phyloP scores from a whole-genome alignment of 148 eudicot species.

The Amaranthus hypochondriacus region DNA sequence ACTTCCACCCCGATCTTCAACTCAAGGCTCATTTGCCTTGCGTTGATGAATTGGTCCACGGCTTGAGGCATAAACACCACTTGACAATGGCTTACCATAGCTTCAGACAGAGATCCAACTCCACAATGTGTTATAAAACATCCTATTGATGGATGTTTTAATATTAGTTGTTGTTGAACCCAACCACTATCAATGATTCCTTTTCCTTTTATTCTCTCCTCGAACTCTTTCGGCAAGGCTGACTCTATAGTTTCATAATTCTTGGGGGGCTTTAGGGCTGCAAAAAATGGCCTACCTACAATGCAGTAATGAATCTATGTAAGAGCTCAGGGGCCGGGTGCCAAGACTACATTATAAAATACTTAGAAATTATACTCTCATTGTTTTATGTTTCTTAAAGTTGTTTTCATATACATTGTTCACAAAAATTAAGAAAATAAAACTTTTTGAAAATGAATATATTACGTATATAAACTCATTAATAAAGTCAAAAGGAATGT shows the following conservation, averaged over 20 bases:
- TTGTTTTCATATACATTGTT: too few species aligned
- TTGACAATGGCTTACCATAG: conserved; percentile 36
- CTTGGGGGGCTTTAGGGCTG: conserved; percentile 30
- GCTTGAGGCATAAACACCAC: conserved; percentile 35
- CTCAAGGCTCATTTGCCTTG: conserved; percentile 30
- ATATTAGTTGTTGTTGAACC: conserved; percentile 40
- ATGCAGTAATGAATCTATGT: not conserved
- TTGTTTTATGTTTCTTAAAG: too few species aligned
- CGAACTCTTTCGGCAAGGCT: conserved; percentile 39
- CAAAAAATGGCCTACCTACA: conserved; percentile 36
- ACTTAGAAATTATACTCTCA: too few species aligned
- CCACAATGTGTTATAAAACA: conserved; percentile 26
- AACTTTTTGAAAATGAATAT: too few species aligned
- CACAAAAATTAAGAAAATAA: too few species aligned
- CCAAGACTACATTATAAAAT: too few species aligned
- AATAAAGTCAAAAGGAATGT: too few species aligned
- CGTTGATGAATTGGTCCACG: conserved; percentile 31
- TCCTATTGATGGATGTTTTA: conserved; percentile 22
- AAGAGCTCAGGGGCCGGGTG: too few species aligned
- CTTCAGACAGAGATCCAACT: conserved; percentile 19
- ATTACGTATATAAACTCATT: too few species aligned
- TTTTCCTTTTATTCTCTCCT: conserved; percentile 25
- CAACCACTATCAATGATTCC: conserved; percentile 44
- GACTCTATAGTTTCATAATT: conserved; percentile 24
- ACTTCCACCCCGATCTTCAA: conserved; percentile 21